Percentiles rank a stretch among this genome's conserved stretches.
phyloP scores from a whole-genome alignment of 208 protist species.

The Crithidia sp. region DNA sequence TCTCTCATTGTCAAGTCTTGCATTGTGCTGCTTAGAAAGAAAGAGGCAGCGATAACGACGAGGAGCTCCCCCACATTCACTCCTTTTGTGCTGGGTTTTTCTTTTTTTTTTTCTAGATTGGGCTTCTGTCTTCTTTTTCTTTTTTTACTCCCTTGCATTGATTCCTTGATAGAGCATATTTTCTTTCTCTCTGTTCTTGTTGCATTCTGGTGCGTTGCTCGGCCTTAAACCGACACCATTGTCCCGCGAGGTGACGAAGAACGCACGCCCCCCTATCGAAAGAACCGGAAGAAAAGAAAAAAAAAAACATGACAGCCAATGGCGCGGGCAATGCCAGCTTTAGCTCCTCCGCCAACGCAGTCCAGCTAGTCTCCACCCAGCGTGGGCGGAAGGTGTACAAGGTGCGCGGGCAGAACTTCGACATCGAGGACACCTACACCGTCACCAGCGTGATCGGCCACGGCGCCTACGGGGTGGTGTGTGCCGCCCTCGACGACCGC shows the following conservation, averaged over 20 bases:
- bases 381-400: conserved; percentile 88
- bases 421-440: conserved; percentile 90
- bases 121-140: no score
- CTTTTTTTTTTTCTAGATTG: no score
- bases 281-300: neutral
- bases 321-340: conserved; percentile 43
- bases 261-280: neutral
- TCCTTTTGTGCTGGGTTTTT: no score
- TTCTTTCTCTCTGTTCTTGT: no score
- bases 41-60: no score
- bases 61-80: no score
- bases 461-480: conserved; percentile 92
- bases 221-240: no score
- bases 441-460: conserved; percentile 83
- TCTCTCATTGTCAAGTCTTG: no score
- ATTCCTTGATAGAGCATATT: no score
- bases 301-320: conserved; percentile 21
- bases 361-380: conserved; percentile 78
- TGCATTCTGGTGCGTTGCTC: no score
- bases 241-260: neutral
- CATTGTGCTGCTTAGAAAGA: no score
- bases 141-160: no score
- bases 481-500: conserved; percentile 76
- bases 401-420: conserved; percentile 85
- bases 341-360: conserved; percentile 40